Base-by-base conservation (phyloP, 257 asterid species). In the Cynanchum wilfordii region DNA sequence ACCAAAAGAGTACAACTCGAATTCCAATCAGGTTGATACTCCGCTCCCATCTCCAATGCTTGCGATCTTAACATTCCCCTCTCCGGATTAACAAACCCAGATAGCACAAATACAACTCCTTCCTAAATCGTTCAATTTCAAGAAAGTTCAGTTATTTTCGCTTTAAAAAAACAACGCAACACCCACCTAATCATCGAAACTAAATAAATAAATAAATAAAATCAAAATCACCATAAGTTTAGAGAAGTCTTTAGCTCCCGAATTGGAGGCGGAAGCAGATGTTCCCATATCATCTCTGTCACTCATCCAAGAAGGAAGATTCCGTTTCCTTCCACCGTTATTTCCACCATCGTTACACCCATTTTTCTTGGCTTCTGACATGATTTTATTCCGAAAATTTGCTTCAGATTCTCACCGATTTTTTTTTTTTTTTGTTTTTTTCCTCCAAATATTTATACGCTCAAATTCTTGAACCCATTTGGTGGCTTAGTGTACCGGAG, bases 51-150 rank as follows among this genome's bases (percentile, higher is more conserved):
- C 82, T 90, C 98, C 78, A 95, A 80, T 81, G 93, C 92, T 73
- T 87, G 90, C 9, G 96, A 92, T 84, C 99, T 82, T 77, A 95
- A 75, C 51, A 75, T 72, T 38, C 92, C 94, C 0, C 97, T 86
- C 73, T 95, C 98, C 2, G 98, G 99, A 79, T 95, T 95, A 79
- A 95, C 96, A 85, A 95, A 90, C 36, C 99, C 99, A 4, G 99
- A 95, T 3, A 95, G 86, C 75, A 82, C 95, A 82, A 95, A 87
- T 67, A 88, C 89, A 52, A 92, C 84, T 36, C 97, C 98, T 80
- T 92, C 96, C 98, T 95, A 74, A 71, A 81, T 60, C 25, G 75
- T 7, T 50, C 73, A 50, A 68, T 49, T 69, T 50, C 60, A 19
- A 12, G 71, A 38, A 76, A 55, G 22, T 64, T 42, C 2, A 42